Base-by-base conservation (phyloP, 768 basidiomycete genomes). In the Floccularia luteovirens region DNA sequence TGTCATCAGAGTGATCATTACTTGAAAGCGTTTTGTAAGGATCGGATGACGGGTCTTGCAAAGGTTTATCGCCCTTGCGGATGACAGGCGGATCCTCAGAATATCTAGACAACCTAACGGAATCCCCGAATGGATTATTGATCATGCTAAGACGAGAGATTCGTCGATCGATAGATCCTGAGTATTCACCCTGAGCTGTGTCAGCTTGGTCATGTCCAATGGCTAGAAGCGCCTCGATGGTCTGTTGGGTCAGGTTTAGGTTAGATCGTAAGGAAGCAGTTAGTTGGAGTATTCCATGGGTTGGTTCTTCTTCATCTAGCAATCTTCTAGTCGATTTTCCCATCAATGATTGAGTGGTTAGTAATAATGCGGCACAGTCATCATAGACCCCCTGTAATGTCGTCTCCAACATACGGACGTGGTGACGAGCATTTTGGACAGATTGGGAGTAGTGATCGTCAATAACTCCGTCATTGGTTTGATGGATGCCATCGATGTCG, bases 341-440 rank as follows among this genome's bases (percentile, higher is more conserved):
- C 24, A 58, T 66, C n/a, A 74, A 59, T 3, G 59, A 61, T 48
- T 90, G 88, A 4, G 77, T 57, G 1, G 71, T 67, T 30, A 79
- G 54, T 31, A 91, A 62, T 23, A 90, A 60, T 5, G 70, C 61
- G 10, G 77, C 64, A 14, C 76, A 69, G 44, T 86, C 82, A 45
- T 90, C 88, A 50, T 82, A 87, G 6, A 88, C 59, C 1, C 81
- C 74, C 53, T 92, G 90, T 27, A 81, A 58, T 2, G 72, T 66
- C 1, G 72, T 64, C 59, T 92, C 90, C 31, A 91, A 59, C 2
- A 72, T 77, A 27, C 87, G 76, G 14, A 87, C 70, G 16, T 88
- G 69, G 6, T 66, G 49, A 22, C 83, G 71, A 14, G 86, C 90
- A 42, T 69, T 77, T 32, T 79, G 77, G 2, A 91, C 81, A 14